A percentile compares a stretch with the other conserved stretches of the same genome.
phyloP scores from a whole-genome alignment of 352 stramenopile genomes.

The Saprolegnia parasitica region DNA sequence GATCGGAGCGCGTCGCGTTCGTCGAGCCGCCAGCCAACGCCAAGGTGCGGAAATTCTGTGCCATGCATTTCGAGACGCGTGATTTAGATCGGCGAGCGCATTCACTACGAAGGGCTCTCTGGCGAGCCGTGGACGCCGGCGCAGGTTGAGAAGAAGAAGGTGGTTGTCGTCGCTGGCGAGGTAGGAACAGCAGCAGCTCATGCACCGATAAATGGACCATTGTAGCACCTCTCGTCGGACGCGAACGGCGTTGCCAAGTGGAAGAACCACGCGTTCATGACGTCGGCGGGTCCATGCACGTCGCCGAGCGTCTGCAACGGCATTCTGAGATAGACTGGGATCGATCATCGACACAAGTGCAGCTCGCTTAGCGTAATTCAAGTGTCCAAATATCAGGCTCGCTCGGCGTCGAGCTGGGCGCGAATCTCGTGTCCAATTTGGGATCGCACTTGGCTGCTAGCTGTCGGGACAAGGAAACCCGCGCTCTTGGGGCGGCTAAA shows the following conservation, averaged over 20 bases:
- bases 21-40: slow-evolving; percentile 75
- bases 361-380: background rate
- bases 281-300: slow-evolving; percentile 67
- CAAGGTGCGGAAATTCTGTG: slow-evolving; percentile 30
- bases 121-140: slow-evolving; percentile 73
- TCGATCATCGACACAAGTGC: background rate
- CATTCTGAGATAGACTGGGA: slow-evolving; percentile 40
- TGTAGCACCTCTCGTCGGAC: slow-evolving; percentile 72
- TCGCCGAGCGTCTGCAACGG: slow-evolving; percentile 56
- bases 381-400: background rate
- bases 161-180: slow-evolving; percentile 65
- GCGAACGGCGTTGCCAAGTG: slow-evolving; percentile 71
- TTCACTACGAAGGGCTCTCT: slow-evolving; percentile 59
- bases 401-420: background rate
- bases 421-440: slow-evolving; percentile 6
- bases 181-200: background rate
- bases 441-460: background rate
- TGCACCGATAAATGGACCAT: background rate
- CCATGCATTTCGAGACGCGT: background rate
- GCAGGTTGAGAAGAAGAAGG: slow-evolving; percentile 88
- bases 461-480: slow-evolving; percentile 17
- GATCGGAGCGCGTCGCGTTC: slow-evolving; percentile 79
- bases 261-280: slow-evolving; percentile 74
- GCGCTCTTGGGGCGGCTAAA: slow-evolving; percentile 14
- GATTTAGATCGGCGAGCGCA: slow-evolving; percentile 53